Evolutionary conservation across 805 yeast species (phyloP).

Genomic region (Diddensiella transvaalensis): DNA sequence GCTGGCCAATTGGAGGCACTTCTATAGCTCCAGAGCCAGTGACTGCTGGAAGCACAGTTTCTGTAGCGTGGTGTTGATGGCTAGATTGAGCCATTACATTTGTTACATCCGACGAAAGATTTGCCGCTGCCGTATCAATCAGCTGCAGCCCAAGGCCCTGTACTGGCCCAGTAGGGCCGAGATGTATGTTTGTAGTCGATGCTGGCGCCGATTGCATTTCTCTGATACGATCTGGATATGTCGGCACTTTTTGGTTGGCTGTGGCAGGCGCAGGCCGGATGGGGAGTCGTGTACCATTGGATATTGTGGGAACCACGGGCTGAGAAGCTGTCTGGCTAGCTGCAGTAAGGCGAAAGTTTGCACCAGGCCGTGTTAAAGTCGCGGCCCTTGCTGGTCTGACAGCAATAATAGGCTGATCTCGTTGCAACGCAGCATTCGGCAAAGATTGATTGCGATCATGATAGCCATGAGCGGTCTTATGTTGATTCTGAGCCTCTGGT

Average conservation of each 20-base stretch:
- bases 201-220: conserved; percentile 2
- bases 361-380: conserved; percentile 19
- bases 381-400: conserved; percentile 25
- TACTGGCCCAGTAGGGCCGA: neutral
- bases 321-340: neutral
- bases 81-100: neutral
- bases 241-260: neutral
- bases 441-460: conserved; percentile 28
- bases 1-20: conserved; percentile 2
- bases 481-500: neutral
- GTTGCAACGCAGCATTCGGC: conserved; percentile 18
- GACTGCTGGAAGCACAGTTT: conserved; percentile 10
- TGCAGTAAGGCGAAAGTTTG: neutral
- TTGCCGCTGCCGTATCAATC: conserved; percentile 6
- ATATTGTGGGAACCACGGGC: neutral
- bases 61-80: conserved; percentile 10
- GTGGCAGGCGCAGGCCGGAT: neutral
- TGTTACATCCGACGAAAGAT: neutral
- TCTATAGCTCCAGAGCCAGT: neutral
- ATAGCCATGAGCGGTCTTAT: neutral
- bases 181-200: neutral
- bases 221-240: neutral
- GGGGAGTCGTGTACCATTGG: neutral
- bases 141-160: neutral
- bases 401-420: neutral